Conservation (phyloP, 2,329 filamentous ascomycete genomes). For the Trichoderma brevicompactum region DNA sequence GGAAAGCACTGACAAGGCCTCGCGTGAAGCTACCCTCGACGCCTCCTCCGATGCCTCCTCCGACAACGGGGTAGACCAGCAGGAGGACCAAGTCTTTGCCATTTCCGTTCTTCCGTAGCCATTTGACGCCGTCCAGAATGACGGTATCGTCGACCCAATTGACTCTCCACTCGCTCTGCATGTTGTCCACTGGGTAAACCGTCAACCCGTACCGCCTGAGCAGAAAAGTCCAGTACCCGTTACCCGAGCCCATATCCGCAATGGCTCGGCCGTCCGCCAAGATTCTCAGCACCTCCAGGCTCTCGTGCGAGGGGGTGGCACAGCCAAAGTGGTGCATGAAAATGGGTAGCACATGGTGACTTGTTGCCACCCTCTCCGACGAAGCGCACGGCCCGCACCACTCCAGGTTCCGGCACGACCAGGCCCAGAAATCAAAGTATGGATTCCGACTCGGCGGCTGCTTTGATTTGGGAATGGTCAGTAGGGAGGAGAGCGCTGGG, state of each 20-base stretch:
- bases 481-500: slow-evolving; percentile 44
- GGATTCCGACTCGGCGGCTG: slow-evolving; percentile 59
- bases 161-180: slow-evolving; percentile 68
- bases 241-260: slow-evolving; percentile 71
- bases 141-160: slow-evolving; percentile 71
- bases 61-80: slow-evolving; percentile 74
- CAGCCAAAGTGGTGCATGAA: slow-evolving; percentile 82
- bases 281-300: slow-evolving; percentile 62
- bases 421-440: slow-evolving; percentile 69
- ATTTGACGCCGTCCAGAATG: slow-evolving; percentile 63
- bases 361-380: slow-evolving; percentile 57
- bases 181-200: slow-evolving; percentile 68
- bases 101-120: slow-evolving; percentile 54
- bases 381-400: slow-evolving; percentile 64
- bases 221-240: slow-evolving; percentile 77
- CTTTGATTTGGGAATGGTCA: slow-evolving; percentile 53
- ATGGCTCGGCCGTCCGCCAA: slow-evolving; percentile 59
- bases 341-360: slow-evolving; percentile 72
- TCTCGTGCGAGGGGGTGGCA: slow-evolving; percentile 69
- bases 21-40: slow-evolving; percentile 68
- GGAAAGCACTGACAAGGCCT: slow-evolving; percentile 62
- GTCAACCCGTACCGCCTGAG: slow-evolving; percentile 61
- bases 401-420: slow-evolving; percentile 66
- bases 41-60: slow-evolving; percentile 65
- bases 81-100: slow-evolving; percentile 64